A percentile compares a stretch with the other conserved stretches of the same genome.
Conservation (phyloP, 2,329 filamentous ascomycete genomes). For the Knufia fluminis region DNA sequence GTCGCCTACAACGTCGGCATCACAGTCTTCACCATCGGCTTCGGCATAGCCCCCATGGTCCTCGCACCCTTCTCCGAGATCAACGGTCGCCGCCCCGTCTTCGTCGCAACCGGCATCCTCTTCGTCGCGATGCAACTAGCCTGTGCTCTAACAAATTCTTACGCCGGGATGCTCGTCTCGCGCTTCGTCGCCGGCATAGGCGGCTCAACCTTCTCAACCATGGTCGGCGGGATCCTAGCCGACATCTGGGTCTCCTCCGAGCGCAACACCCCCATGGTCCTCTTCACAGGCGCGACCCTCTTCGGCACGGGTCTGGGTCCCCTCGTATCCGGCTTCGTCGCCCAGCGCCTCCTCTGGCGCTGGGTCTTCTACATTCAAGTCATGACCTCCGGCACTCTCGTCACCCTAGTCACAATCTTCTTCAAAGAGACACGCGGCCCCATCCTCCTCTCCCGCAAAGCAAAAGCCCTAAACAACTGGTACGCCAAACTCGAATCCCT, state of each 20-base stretch:
- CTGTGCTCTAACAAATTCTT: slow-evolving; percentile 60
- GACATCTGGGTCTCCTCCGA: slow-evolving; percentile 73
- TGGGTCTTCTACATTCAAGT: slow-evolving; percentile 87
- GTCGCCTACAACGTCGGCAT: slow-evolving; percentile 60
- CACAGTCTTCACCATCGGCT: slow-evolving; percentile 72
- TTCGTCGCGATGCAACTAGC: slow-evolving; percentile 58
- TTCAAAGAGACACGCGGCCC: slow-evolving; percentile 77
- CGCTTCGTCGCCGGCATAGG: slow-evolving; percentile 69
- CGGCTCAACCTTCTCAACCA: slow-evolving; percentile 64
- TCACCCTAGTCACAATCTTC: slow-evolving; percentile 55
- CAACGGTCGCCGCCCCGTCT: slow-evolving; percentile 76
- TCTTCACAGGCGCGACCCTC: slow-evolving; percentile 71
- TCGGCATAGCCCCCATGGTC: slow-evolving; percentile 76
- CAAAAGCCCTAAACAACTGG: slow-evolving; percentile 64
- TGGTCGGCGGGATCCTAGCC: slow-evolving; percentile 85
- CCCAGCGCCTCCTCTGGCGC: slow-evolving; percentile 60
- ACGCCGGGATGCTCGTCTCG: slow-evolving; percentile 60
- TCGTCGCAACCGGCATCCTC: slow-evolving; percentile 63
- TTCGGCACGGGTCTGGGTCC: slow-evolving; percentile 74
- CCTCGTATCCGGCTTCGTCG: slow-evolving; percentile 60
- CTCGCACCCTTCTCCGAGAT: slow-evolving; percentile 82
- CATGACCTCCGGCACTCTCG: slow-evolving; percentile 57
- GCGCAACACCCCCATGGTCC: slow-evolving; percentile 79
- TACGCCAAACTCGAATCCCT: slow-evolving; percentile 63
- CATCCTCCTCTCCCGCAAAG: slow-evolving; percentile 69